phyloP scores from a whole-genome alignment of 1,284 basidiomycete genomes.

The Irpex rosettiformis region DNA sequence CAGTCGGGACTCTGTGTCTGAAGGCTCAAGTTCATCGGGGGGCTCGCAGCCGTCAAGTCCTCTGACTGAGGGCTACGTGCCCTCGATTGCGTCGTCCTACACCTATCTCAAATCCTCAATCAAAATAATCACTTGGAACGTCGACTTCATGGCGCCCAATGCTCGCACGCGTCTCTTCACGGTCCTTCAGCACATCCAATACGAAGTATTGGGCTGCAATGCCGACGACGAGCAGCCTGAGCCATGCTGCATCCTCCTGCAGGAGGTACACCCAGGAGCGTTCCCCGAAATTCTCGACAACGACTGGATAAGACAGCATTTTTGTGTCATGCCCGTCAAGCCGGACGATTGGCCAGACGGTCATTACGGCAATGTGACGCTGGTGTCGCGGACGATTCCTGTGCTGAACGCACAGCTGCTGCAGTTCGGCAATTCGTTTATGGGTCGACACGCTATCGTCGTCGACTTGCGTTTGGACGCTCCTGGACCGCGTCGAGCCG shows the following conservation, averaged over 20 bases:
- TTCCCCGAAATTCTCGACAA: slow-evolving; percentile 46
- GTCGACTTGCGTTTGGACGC: slow-evolving; percentile 50
- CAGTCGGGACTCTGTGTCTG: background rate
- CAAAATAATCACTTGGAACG: slow-evolving; percentile 62
- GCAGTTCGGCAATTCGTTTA: slow-evolving; percentile 45
- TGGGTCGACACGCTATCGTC: slow-evolving; percentile 52
- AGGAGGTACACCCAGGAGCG: slow-evolving; percentile 51
- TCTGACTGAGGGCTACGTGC: background rate
- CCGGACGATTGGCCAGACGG: slow-evolving; percentile 47
- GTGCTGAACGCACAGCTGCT: slow-evolving; percentile 43
- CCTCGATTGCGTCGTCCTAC: background rate
- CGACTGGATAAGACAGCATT: slow-evolving; percentile 59
- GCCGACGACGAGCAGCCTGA: slow-evolving; percentile 37
- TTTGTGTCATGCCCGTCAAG: slow-evolving; percentile 51
- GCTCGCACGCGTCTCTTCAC: slow-evolving; percentile 40
- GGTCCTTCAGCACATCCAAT: slow-evolving; percentile 51
- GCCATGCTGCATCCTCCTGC: slow-evolving; percentile 60
- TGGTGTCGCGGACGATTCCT: slow-evolving; percentile 54
- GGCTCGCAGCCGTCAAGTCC: slow-evolving; percentile 9
- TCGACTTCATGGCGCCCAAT: slow-evolving; percentile 43
- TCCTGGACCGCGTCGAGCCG: slow-evolving; percentile 19
- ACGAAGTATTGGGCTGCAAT: slow-evolving; percentile 43
- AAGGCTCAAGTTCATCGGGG: slow-evolving; percentile 1
- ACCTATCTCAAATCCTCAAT: slow-evolving; percentile 2
- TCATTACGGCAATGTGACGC: slow-evolving; percentile 59